Evolutionary conservation across 2,329 filamentous ascomycete genomes (phyloP).

Genomic region (Fusarium setosum): DNA sequence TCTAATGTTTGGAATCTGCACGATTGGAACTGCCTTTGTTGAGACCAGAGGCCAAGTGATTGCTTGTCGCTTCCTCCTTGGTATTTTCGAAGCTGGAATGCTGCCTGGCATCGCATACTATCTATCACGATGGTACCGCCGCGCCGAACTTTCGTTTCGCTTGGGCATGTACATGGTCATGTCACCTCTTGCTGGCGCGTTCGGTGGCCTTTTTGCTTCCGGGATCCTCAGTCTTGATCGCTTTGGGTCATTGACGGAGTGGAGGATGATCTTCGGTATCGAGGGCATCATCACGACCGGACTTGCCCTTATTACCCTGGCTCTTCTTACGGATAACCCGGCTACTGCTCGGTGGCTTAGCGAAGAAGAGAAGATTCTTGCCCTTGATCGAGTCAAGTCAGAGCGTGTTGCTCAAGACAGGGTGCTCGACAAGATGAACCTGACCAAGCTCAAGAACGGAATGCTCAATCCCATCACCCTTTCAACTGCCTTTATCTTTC

Average conservation of each 20-base stretch:
- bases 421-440: constrained; percentile 69
- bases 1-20: constrained; percentile 66
- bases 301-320: constrained; percentile 65
- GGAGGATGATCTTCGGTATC: constrained; percentile 77
- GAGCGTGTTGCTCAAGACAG: constrained; percentile 68
- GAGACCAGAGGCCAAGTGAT: constrained; percentile 56
- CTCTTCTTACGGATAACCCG: constrained; percentile 73
- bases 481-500: constrained; percentile 64
- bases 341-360: constrained; percentile 71
- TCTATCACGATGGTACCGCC: constrained; percentile 69
- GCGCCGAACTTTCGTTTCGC: constrained; percentile 69
- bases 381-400: constrained; percentile 65
- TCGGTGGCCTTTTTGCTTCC: constrained; percentile 71
- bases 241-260: constrained; percentile 65
- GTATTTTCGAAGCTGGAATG: constrained; percentile 72
- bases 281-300: constrained; percentile 69
- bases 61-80: constrained; percentile 68
- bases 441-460: constrained; percentile 63
- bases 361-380: constrained; percentile 69
- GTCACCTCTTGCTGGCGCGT: constrained; percentile 71
- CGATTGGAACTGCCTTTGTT: constrained; percentile 69
- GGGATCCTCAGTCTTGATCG: constrained; percentile 68
- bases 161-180: constrained; percentile 72
- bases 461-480: constrained; percentile 70
- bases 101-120: constrained; percentile 74